phyloP scores from a whole-genome alignment of 2,329 filamentous ascomycete species.

The Chalaropsis thielavioides region DNA sequence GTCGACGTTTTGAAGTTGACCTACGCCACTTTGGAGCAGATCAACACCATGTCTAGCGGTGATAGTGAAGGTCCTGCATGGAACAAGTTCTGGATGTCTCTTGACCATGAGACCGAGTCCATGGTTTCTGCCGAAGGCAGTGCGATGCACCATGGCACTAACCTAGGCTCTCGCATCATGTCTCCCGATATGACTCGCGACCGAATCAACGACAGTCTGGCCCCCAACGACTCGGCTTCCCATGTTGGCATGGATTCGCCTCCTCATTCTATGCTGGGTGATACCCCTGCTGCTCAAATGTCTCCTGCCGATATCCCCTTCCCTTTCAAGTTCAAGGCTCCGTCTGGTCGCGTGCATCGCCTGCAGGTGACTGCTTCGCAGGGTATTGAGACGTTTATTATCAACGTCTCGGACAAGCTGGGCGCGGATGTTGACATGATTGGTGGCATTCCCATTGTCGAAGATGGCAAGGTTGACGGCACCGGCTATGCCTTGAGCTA shows the following conservation, averaged over 20 bases:
- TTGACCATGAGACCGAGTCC: slow-evolving; percentile 89
- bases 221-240: slow-evolving; percentile 87
- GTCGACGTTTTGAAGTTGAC: slow-evolving; percentile 97
- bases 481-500: slow-evolving; percentile 88
- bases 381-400: slow-evolving; percentile 66
- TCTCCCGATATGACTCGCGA: slow-evolving; percentile 66
- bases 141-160: slow-evolving; percentile 40
- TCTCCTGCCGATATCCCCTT: slow-evolving; percentile 62
- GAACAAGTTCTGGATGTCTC: slow-evolving; percentile 99
- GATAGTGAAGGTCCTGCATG: slow-evolving; percentile 92
- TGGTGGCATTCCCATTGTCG: slow-evolving; percentile 63
- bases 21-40: slow-evolving; percentile 93
- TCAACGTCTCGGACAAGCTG: slow-evolving; percentile 67
- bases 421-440: slow-evolving; percentile 70
- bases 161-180: slow-evolving; percentile 57
- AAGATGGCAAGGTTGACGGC: slow-evolving; percentile 62
- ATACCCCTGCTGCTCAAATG: slow-evolving; percentile 33
- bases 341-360: slow-evolving; percentile 83
- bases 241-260: slow-evolving; percentile 75
- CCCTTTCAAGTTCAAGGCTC: slow-evolving; percentile 98
- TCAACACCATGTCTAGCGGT: slow-evolving; percentile 81
- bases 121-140: slow-evolving; percentile 86
- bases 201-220: slow-evolving; percentile 62
- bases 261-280: slow-evolving; percentile 46
- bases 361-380: slow-evolving; percentile 70